Percentiles rank a stretch among this genome's conserved stretches.
These are phyloP conservation scores for Ehretia macrophylla DNA, from an alignment of 257 asterid species.

Conservation along the genomic window DNA sequence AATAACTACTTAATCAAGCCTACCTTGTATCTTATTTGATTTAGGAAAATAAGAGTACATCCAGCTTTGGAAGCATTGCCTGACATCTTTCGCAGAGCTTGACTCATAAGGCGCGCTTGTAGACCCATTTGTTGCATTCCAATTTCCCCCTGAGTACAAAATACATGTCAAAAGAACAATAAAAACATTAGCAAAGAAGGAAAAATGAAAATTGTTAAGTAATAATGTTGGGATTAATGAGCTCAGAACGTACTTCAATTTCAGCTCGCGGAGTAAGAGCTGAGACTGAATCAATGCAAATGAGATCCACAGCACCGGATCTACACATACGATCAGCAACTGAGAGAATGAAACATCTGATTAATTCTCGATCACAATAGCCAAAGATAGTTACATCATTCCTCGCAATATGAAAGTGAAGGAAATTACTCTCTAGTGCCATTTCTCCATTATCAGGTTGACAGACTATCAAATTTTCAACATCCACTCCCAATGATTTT, in stretches of 20 bases:
- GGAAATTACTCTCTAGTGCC: conserved; percentile 87
- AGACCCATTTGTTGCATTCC: conserved; percentile 99
- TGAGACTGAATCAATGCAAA: conserved; percentile 97
- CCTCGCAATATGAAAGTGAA: conserved; percentile 24
- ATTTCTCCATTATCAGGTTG: conserved; percentile 99
- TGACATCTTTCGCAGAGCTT: conserved; percentile 96
- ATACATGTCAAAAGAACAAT: background rate
- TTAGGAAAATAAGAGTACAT: conserved; percentile 88
- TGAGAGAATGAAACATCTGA: conserved; percentile 27
- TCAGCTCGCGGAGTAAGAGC: conserved; percentile 99
- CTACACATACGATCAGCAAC: conserved; percentile 99
- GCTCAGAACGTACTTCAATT: conserved; percentile 65
- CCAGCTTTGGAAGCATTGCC: conserved; percentile 99
- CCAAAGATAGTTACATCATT: background rate
- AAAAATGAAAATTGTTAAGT: conserved; percentile 11
- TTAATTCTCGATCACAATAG: conserved; percentile 6
- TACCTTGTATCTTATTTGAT: conserved; percentile 98
- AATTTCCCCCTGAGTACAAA: conserved; percentile 71
- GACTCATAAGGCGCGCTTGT: conserved; percentile 99
- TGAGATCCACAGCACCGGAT: conserved; percentile 97
- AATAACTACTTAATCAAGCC: conserved; percentile 2
- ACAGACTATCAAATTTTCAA: conserved; percentile 95
- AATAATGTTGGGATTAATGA: conserved; percentile 14
- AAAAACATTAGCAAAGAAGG: conserved; percentile 8
- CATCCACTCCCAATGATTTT: conserved; percentile 90